These are phyloP conservation scores for Ceriops decandra DNA, from an alignment of 345 rosid species.

Conservation along the genomic window DNA sequence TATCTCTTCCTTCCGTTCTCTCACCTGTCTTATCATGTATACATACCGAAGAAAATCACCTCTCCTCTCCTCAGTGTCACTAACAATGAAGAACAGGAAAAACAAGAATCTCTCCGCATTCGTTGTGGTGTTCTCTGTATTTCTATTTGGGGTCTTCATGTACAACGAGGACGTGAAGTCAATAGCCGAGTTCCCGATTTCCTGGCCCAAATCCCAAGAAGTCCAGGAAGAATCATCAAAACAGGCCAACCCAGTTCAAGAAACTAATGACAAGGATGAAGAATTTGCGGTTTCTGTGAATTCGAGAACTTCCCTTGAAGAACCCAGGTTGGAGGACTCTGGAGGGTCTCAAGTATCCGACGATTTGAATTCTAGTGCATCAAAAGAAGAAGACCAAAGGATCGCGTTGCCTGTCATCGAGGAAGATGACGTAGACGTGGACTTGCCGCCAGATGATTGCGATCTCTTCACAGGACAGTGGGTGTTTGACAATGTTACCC, in stretches of 20 bases:
- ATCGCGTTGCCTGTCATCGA: slow-evolving; percentile 23
- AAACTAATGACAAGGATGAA: slow-evolving; percentile 25
- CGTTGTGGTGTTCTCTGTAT: slow-evolving; percentile 47
- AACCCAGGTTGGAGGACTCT: slow-evolving; percentile 11
- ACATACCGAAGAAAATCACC: slow-evolving; percentile 36
- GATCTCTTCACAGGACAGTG: slow-evolving; percentile 85
- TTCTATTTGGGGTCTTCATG: slow-evolving; percentile 54
- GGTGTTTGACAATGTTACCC: slow-evolving; percentile 62
- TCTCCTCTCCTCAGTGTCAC: slow-evolving; percentile 32
- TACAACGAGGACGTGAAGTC: slow-evolving; percentile 41
- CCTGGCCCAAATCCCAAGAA: slow-evolving; percentile 44
- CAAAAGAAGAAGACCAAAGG: slow-evolving; percentile 31
- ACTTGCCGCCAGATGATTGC: slow-evolving; percentile 71
- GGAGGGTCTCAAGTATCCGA: slow-evolving; percentile 24
- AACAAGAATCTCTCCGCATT: slow-evolving; percentile 62
- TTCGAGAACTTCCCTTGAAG: slow-evolving; percentile 37
- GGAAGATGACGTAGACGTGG: slow-evolving; percentile 49
- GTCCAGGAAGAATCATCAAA: slow-evolving; percentile 25
- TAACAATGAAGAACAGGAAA: slow-evolving; percentile 64
- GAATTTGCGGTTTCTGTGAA: slow-evolving; percentile 14
- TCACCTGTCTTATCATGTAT: slow-evolving; percentile 36
- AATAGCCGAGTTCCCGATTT: slow-evolving; percentile 71
- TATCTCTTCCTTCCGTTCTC: slow-evolving; percentile 18
- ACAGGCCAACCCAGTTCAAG: slow-evolving; percentile 33
- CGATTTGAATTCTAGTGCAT: slow-evolving; percentile 13